Evolutionary conservation across 148 eudicot genomes (phyloP).

Genomic region (Dysphania ambrosioides): DNA sequence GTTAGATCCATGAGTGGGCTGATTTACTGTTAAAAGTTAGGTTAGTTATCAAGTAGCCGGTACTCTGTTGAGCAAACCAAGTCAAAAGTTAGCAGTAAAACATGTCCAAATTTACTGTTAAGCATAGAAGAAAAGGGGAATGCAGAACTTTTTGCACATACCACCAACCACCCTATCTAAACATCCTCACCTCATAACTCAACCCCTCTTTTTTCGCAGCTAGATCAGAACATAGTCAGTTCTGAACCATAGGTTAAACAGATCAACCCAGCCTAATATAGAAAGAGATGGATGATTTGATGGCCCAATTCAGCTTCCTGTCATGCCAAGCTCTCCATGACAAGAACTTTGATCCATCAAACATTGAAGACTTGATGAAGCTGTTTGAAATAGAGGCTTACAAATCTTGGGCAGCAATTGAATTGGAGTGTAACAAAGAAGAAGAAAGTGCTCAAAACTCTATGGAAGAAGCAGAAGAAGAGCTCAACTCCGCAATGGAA

Average conservation of each 20-base stretch:
- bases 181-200: background rate
- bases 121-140: too few species aligned
- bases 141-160: too few species aligned
- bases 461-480: conserved; percentile 48
- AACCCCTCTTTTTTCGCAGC: too few species aligned
- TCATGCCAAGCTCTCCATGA: conserved; percentile 54
- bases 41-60: too few species aligned
- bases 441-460: conserved; percentile 33
- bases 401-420: conserved; percentile 72
- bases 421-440: conserved; percentile 42
- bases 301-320: conserved; percentile 48
- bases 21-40: too few species aligned
- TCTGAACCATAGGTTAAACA: background rate
- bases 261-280: background rate
- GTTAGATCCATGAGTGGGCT: too few species aligned
- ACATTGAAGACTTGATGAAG: conserved; percentile 60
- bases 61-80: too few species aligned
- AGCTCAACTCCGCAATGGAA: conserved; percentile 65
- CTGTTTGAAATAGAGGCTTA: conserved; percentile 78
- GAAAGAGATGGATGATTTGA: conserved; percentile 52
- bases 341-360: conserved; percentile 65
- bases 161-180: conserved; percentile 3
- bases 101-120: too few species aligned
- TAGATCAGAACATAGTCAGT: background rate
- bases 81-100: too few species aligned